These are phyloP conservation scores for Eimeria sp. DNA, from an alignment of 169 alveolate genomes.

Conservation along the genomic window DNA sequence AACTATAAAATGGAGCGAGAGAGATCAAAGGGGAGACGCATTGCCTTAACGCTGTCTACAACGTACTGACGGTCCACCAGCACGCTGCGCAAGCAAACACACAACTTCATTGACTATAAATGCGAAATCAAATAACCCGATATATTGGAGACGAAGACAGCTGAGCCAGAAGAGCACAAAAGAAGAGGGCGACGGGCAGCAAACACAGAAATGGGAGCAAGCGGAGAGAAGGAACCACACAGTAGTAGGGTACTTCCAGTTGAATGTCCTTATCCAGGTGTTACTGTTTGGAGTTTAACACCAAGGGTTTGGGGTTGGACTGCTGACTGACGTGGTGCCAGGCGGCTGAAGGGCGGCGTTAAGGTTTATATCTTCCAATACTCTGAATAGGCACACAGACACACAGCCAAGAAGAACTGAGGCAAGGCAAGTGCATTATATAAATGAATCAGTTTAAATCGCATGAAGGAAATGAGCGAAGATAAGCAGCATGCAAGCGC, in stretches of 20 bases:
- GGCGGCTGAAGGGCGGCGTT: constrained; percentile 74
- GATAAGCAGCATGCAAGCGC: not conserved
- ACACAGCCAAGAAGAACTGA: not conserved
- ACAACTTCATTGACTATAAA: no score
- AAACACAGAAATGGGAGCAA: not conserved
- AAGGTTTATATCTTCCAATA: constrained; percentile 74
- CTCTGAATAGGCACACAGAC: constrained; percentile 1
- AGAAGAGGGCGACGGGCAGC: not conserved
- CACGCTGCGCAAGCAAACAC: constrained; percentile 26
- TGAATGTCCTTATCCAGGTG: no score
- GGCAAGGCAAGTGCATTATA: not conserved
- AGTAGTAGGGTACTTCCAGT: not conserved
- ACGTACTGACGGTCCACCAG: constrained; percentile 68
- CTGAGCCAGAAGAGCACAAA: not conserved
- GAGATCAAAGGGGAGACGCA: constrained; percentile 59
- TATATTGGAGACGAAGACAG: not conserved
- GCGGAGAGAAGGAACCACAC: not conserved
- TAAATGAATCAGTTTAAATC: no score
- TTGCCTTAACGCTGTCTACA: constrained; percentile 40
- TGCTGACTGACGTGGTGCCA: constrained; percentile 60
- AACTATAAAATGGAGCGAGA: constrained; percentile 57
- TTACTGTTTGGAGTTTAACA: not conserved
- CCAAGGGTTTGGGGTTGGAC: not conserved
- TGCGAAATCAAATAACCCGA: not conserved
- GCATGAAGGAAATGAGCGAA: not conserved